phyloP scores from a whole-genome alignment of 1,284 basidiomycete species.

The Moesziomyces sp. region DNA sequence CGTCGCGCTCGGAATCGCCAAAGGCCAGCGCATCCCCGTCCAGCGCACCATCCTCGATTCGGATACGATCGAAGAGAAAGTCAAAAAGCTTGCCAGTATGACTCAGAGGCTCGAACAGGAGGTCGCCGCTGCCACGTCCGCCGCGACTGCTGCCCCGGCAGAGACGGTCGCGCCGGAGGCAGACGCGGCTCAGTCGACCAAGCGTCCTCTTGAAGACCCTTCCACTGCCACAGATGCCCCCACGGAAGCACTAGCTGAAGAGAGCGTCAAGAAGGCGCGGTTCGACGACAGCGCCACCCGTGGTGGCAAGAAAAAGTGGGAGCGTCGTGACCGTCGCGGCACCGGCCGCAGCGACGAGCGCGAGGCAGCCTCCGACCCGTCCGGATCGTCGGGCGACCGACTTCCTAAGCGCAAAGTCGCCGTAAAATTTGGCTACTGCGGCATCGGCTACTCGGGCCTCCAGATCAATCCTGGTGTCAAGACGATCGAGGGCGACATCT shows the following conservation, averaged over 20 bases:
- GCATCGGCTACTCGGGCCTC: slow-evolving; percentile 85
- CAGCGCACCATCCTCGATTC: slow-evolving; percentile 31
- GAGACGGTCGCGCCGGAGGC: no score
- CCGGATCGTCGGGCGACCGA: slow-evolving; percentile 29
- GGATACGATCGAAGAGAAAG: slow-evolving; percentile 25
- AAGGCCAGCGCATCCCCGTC: slow-evolving; percentile 31
- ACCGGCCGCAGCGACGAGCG: slow-evolving; percentile 13
- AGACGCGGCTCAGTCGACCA: slow-evolving; percentile 1
- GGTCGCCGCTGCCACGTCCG: slow-evolving; percentile 9
- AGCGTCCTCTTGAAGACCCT: slow-evolving; percentile 19
- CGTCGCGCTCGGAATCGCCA: slow-evolving; percentile 23
- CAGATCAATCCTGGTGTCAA: slow-evolving; percentile 79
- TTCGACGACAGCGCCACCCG: slow-evolving; percentile 14
- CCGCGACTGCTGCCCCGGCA: not conserved
- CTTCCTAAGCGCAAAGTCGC: slow-evolving; percentile 73
- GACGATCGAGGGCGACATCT: slow-evolving; percentile 92
- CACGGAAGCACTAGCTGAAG: not conserved
- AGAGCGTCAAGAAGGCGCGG: slow-evolving; percentile 20
- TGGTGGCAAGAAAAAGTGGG: slow-evolving; percentile 25
- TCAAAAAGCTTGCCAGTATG: slow-evolving; percentile 32
- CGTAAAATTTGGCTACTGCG: slow-evolving; percentile 72
- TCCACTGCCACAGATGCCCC: not conserved
- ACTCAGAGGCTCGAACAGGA: slow-evolving; percentile 18
- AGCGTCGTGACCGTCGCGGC: slow-evolving; percentile 37
- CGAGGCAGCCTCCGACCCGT: not conserved